A percentile compares a stretch with the other conserved stretches of the same genome.
phyloP scores from a whole-genome alignment of 2,329 filamentous ascomycete species.

The Penicillium sp. region DNA sequence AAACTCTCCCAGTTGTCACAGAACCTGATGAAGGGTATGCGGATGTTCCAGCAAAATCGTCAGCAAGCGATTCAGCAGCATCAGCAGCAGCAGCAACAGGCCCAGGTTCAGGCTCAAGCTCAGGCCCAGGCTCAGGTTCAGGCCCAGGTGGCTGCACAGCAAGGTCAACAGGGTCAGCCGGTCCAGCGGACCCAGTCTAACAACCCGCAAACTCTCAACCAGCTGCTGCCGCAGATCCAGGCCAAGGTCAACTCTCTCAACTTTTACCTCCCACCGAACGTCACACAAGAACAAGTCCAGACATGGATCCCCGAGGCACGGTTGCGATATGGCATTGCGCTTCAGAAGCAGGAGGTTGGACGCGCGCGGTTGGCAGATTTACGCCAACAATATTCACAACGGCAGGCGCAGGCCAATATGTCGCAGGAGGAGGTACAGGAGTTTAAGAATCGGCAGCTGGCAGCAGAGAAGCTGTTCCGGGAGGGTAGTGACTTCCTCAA shows the following conservation, averaged over 20 bases:
- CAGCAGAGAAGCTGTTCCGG: constrained; percentile 41
- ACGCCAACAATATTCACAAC: constrained; percentile 38
- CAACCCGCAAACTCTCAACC: constrained; percentile 41
- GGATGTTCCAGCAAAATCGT: constrained; percentile 45
- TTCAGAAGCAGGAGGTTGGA: constrained; percentile 51
- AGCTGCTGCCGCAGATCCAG: constrained; percentile 48
- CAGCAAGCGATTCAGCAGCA: constrained; percentile 31
- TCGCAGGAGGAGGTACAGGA: constrained; percentile 44
- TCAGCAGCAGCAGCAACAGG: constrained; percentile 19
- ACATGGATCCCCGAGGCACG: constrained; percentile 50
- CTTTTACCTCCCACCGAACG: constrained; percentile 47
- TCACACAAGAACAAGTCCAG: constrained; percentile 44
- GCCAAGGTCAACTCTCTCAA: constrained; percentile 46
- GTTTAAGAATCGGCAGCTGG: constrained; percentile 42
- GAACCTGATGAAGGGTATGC: constrained; percentile 54
- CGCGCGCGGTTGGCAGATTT: constrained; percentile 45
- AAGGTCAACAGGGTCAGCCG: constrained; percentile 16
- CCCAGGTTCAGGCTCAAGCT: constrained; percentile 26
- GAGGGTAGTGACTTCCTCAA: constrained; percentile 49
- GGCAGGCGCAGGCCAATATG: constrained; percentile 41
- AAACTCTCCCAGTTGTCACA: constrained; percentile 54
- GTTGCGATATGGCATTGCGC: constrained; percentile 47
- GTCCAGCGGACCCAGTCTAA: constrained; percentile 35
- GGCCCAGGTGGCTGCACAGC: constrained; percentile 7
- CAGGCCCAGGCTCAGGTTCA: constrained; percentile 21